Conservation (phyloP, 1,284 basidiomycete species). For the Cystobasidium slooffiae region DNA sequence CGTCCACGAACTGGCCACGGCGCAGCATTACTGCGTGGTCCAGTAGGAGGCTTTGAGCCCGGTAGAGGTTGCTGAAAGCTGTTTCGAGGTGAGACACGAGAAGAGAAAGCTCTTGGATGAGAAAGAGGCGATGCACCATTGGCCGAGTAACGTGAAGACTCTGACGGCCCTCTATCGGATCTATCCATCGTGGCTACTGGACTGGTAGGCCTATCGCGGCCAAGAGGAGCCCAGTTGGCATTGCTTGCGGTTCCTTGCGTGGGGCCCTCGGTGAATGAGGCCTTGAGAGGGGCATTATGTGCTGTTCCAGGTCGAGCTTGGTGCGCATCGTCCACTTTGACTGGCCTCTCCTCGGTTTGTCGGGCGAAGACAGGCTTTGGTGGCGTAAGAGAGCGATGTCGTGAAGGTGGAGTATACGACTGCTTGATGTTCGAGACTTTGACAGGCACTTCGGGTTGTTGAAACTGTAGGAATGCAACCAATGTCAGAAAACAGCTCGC, state of each 20-base stretch:
- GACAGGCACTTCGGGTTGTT: background rate
- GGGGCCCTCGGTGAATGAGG: background rate
- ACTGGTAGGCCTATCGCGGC: slow-evolving; percentile 4
- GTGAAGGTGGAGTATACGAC: slow-evolving; percentile 14
- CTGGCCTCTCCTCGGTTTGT: background rate
- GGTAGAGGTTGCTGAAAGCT: background rate
- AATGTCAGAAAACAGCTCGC: background rate
- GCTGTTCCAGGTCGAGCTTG: background rate
- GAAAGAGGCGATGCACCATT: slow-evolving; percentile 18
- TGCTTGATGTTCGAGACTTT: background rate
- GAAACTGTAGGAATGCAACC: background rate
- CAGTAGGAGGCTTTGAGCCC: slow-evolving; percentile 15
- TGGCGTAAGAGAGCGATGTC: slow-evolving; percentile 8
- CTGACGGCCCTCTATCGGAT: background rate
- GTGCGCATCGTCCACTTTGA: background rate
- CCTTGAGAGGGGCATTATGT: background rate
- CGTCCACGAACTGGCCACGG: slow-evolving; percentile 10
- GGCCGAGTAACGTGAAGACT: slow-evolving; percentile 3
- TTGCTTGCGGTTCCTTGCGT: background rate
- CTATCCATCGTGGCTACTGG: background rate
- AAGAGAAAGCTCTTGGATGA: background rate
- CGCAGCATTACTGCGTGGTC: slow-evolving; percentile 14
- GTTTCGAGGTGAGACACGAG: background rate
- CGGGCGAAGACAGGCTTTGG: background rate
- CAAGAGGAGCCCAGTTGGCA: slow-evolving; percentile 5